Base-by-base conservation (phyloP, 192 early-diverging fungal species). In the Backusella sp. region DNA sequence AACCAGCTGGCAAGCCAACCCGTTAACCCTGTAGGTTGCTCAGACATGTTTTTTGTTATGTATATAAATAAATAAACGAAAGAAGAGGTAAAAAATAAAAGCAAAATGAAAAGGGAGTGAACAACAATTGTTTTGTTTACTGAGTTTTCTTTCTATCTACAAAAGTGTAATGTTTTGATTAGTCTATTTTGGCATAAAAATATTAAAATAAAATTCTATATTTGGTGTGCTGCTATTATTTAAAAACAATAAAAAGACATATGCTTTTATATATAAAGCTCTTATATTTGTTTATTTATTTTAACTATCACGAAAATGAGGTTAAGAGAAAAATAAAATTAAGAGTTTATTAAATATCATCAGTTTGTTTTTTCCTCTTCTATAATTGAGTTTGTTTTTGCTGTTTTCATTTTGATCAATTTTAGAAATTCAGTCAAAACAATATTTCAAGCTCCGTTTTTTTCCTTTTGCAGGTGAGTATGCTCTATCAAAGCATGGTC, bases 161-260 rank as follows among this genome's bases (percentile, higher is more conserved):
- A 56, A 56, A 56, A 56, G 53, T 26, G 53, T 21, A 56, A 21
- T 56, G 53, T 56, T 56, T 56, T 56, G 19, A 21, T 56, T 56
- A 56, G n/a, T 56, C 53, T 56, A 56, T 56, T 56, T 56, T 56
- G 53, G 53, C 53, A 56, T 56, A 21, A 21, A 53, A 53, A 53
- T 32, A 39, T 39, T 39, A 19, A 53, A 53, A 21, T 19, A n/a
- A 52, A 19, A 52, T 53, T 53, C 49, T 53, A 53, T n/a, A 53
- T 53, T 53, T 53, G 49, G 49, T 53, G 49, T n/a, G 9, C 2
- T 39, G 37, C 37, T 11, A 39, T 39, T 39, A 39, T 39, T 39
- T 39, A 39, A 56, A 56, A 56, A 23, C 19, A 56, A 56, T 21
- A 21, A 53, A 53, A 21, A 21, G 1, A 23, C 19, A 56, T 23